Evolutionary conservation across 176 grass and related monocot genomes (phyloP).

Genomic region (Carex scoparia): DNA sequence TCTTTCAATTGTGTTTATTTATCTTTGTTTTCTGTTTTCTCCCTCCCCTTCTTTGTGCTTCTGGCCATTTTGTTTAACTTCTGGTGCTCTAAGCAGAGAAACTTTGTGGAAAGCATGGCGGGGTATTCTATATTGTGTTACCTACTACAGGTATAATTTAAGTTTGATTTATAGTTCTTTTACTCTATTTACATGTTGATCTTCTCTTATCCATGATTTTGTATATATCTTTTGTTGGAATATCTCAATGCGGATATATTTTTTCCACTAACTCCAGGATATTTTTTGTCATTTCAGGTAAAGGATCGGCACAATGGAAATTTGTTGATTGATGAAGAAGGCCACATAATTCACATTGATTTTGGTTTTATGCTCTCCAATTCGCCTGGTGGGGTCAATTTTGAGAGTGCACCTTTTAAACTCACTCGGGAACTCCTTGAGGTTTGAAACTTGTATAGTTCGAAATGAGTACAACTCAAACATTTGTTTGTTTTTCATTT

Average conservation of each 20-base stretch:
- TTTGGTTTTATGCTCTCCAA: slow-evolving; percentile 99
- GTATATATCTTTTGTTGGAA: slow-evolving; percentile 12
- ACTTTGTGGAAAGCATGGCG: slow-evolving; percentile 99
- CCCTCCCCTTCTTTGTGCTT: background rate
- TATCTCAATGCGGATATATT: background rate
- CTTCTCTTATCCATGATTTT: background rate
- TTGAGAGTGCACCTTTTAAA: slow-evolving; percentile 99
- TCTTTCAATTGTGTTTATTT: background rate
- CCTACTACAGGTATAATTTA: slow-evolving; percentile 67
- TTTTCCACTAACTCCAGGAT: background rate
- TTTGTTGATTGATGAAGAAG: slow-evolving; percentile 95
- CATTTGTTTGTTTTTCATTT: background rate
- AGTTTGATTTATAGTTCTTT: slow-evolving; percentile 27
- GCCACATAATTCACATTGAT: slow-evolving; percentile 99
- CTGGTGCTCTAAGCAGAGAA: slow-evolving; percentile 62
- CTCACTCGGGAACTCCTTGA: slow-evolving; percentile 96
- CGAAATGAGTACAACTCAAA: slow-evolving; percentile 3
- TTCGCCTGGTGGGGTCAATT: slow-evolving; percentile 97
- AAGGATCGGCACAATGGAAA: slow-evolving; percentile 99
- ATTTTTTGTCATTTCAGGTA: slow-evolving; percentile 40
- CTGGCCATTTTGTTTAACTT: slow-evolving; percentile 15
- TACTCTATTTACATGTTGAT: slow-evolving; percentile 1
- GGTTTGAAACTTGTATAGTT: slow-evolving; percentile 42
- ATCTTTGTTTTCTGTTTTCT: background rate
- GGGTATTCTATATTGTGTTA: slow-evolving; percentile 97